Base-by-base conservation (phyloP, 1,139 yeast species). In the Yarrowia galli region DNA sequence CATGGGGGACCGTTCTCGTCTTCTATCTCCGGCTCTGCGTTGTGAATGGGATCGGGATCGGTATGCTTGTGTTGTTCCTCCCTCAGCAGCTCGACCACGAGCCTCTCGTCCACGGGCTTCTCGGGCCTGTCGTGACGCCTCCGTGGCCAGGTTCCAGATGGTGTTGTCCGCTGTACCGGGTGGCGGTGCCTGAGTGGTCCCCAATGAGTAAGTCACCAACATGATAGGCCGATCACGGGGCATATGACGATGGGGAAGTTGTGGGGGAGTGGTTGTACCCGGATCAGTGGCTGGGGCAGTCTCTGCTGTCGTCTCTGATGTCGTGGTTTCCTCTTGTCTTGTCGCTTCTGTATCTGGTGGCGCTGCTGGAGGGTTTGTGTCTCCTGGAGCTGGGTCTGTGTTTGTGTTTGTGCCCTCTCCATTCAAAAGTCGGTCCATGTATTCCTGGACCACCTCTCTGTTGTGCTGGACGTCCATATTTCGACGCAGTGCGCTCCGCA, bases 401-500 rank as follows among this genome's bases (percentile, higher is more conserved):
- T 56, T n/a, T n/a, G n/a, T n/a, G n/a, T n/a, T 28, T 42, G 48
- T 2, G 12, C 28, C 40, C 2, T 56, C 49, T 18, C 51, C 51
- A 16, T 43, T 43, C 32, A 58, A 15, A 18, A 58, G 51, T 5
- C 64, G 49, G 28, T 58, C 51, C 64, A 58, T 58, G 42, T 58
- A 43, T 42, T 58, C 64, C 28, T 58, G 51, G 10, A 58, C 64
- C 23, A 43, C 51, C 51, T 43, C 64, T 42, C 64, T 20, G 64
- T 58, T 58, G 51, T 20, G 64, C 5, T 35, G 64, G 16, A 43
- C 51, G 46, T 42, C 49, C 42, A 58, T 15, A 20, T 42, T 42
- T 18, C 49, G 25, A 28, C 64, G 64, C 40, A 58, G 64, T 1
- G 64, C 64, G 42, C 51, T 43, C n/a, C 51, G 64, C 20, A 58